phyloP scores from a whole-genome alignment of 1,284 basidiomycete species.

The Hemileia vastatrix region DNA sequence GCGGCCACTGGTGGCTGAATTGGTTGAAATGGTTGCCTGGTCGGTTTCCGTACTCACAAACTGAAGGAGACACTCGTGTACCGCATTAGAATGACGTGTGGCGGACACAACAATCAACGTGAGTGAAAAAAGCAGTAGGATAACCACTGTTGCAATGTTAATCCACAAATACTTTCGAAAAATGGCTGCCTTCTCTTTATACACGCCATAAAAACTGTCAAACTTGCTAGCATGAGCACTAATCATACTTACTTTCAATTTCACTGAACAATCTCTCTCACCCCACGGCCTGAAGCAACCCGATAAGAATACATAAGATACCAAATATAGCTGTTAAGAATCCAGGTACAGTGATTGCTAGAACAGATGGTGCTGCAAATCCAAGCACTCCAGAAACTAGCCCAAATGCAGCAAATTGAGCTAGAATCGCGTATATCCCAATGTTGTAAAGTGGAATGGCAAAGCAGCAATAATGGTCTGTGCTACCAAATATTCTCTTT shows the following conservation, averaged over 20 bases:
- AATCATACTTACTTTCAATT: too few species aligned
- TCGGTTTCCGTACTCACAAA: conserved; percentile 9
- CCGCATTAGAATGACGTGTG: conserved; percentile 4
- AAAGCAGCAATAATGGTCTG: conserved; percentile 25
- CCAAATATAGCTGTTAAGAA: conserved; percentile 8
- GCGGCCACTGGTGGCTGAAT: background rate
- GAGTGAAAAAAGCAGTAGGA: conserved; percentile 8
- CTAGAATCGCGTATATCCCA: conserved; percentile 16
- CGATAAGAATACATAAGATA: conserved; percentile 8
- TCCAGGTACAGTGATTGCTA: conserved; percentile 9
- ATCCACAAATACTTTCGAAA: conserved; percentile 6
- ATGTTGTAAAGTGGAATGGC: conserved; percentile 21
- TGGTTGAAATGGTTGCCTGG: background rate
- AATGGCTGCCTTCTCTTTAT: conserved; percentile 9
- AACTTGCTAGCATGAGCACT: background rate
- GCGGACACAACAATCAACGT: conserved; percentile 11
- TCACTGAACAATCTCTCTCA: too few species aligned
- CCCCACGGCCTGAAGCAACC: conserved; percentile 12
- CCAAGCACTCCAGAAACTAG: conserved; percentile 12
- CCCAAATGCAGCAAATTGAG: conserved; percentile 21
- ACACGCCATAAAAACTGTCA: conserved; percentile 20
- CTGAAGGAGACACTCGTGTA: conserved; percentile 12
- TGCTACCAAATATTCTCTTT: too few species aligned
- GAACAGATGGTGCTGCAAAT: conserved; percentile 15
- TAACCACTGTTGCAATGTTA: background rate